phyloP scores from a whole-genome alignment of 768 basidiomycete species.

The Mrakia hoshinonis region DNA sequence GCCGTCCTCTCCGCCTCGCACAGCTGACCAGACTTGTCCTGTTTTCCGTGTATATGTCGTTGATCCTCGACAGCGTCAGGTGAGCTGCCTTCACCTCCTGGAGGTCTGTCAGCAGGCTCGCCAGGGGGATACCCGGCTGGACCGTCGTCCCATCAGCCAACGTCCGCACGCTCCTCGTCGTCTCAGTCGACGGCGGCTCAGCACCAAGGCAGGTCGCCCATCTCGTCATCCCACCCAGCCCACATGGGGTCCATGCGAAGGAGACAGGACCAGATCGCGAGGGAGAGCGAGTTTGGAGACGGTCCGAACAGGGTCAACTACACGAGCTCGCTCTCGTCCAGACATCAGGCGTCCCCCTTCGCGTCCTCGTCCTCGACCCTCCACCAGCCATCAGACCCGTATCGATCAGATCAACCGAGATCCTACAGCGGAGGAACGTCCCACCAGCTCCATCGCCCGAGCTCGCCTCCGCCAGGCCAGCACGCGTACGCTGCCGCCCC shows the following conservation, averaged over 20 bases:
- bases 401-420: not conserved
- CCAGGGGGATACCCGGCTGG: too few species aligned
- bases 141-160: not conserved
- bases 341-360: not conserved
- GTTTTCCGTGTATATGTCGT: too few species aligned
- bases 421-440: not conserved
- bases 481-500: not conserved
- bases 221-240: not conserved
- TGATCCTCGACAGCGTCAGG: too few species aligned
- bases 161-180: not conserved
- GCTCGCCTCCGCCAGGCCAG: not conserved
- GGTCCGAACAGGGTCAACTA: not conserved
- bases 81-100: too few species aligned
- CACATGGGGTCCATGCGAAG: not conserved
- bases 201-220: not conserved
- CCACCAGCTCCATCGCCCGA: not conserved
- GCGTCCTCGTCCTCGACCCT: not conserved
- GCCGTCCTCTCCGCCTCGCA: too few species aligned
- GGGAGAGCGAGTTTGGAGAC: not conserved
- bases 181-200: not conserved
- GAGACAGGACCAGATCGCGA: slow-evolving; percentile 4
- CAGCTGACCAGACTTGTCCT: too few species aligned
- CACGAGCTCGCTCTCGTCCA: not conserved
- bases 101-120: too few species aligned
- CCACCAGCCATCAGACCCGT: not conserved